Evolutionary conservation across 2,329 filamentous ascomycete genomes (phyloP).

Genomic region (Trichoderma afroharzianum): DNA sequence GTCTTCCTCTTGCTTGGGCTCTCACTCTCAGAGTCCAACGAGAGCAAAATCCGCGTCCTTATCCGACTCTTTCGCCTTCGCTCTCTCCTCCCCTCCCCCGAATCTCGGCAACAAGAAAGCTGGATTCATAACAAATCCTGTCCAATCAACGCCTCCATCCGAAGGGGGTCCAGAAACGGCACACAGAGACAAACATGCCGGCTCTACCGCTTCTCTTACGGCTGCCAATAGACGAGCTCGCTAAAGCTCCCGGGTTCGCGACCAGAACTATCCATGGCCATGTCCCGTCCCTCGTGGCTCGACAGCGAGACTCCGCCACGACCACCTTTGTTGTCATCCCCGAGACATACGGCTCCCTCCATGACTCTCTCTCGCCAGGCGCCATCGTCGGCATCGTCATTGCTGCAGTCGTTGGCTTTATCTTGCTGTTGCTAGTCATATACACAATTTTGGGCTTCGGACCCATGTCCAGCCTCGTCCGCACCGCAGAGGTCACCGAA

Average conservation of each 20-base stretch:
- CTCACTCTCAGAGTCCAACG: not conserved
- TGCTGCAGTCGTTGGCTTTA: slow-evolving; percentile 46
- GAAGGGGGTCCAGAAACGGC: not conserved
- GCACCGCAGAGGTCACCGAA: not conserved
- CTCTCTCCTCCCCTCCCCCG: not conserved
- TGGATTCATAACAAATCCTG: not conserved
- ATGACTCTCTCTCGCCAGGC: slow-evolving; percentile 41
- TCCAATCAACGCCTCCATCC: not conserved
- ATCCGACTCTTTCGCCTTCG: not conserved
- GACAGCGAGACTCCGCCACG: slow-evolving; percentile 8
- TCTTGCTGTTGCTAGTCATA: slow-evolving; percentile 50
- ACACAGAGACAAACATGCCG: slow-evolving; percentile 5
- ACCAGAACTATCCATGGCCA: not conserved
- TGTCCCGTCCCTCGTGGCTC: not conserved
- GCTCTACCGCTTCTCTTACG: slow-evolving; percentile 11
- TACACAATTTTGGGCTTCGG: slow-evolving; percentile 47
- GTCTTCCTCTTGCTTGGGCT: not conserved
- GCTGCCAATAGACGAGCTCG: not conserved
- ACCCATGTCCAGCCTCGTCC: slow-evolving; percentile 28
- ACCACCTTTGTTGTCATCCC: slow-evolving; percentile 33
- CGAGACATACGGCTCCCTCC: slow-evolving; percentile 32
- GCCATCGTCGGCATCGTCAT: slow-evolving; percentile 44
- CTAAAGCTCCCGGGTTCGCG: too few species aligned
- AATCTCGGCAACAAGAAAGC: not conserved
- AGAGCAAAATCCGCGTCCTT: not conserved